Percentiles rank a stretch among this genome's conserved stretches.
Evolutionary conservation across 441 rosid genomes (phyloP).

Genomic region (Pelargonium cotyledonis): DNA sequence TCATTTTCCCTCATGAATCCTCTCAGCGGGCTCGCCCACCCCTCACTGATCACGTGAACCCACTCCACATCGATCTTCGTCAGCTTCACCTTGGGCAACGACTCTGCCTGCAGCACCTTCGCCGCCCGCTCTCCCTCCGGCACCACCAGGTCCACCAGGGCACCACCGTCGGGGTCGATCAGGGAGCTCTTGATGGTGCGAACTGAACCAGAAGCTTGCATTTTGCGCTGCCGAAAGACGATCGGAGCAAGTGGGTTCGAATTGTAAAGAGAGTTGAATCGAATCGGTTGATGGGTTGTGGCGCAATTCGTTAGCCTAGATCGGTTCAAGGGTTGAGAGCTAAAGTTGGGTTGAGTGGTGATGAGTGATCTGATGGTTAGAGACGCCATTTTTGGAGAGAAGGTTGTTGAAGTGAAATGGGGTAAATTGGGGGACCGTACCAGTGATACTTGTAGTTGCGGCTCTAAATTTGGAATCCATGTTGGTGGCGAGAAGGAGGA

Average conservation of each 20-base stretch:
- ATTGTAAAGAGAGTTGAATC: neutral
- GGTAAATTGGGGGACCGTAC: too few relatives aligned
- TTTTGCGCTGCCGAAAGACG: neutral
- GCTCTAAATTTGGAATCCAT: too few relatives aligned
- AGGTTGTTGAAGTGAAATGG: too few relatives aligned
- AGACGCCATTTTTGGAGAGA: neutral
- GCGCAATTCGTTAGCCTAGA: neutral
- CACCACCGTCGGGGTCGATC: constrained; percentile 92
- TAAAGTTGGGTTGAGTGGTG: neutral
- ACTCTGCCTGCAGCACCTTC: constrained; percentile 51
- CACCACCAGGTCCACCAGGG: constrained; percentile 57
- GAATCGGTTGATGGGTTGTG: neutral
- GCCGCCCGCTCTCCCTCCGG: constrained; percentile 43
- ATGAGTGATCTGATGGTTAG: neutral
- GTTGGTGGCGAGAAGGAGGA: too few relatives aligned
- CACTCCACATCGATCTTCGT: constrained; percentile 78
- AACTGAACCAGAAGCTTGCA: neutral
- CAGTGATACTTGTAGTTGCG: too few relatives aligned
- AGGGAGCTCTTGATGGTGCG: constrained; percentile 53
- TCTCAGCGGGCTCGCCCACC: constrained; percentile 90
- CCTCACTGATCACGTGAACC: constrained; percentile 92
- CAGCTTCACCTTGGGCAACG: constrained; percentile 57
- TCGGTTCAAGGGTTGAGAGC: neutral
- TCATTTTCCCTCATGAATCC: constrained; percentile 94
- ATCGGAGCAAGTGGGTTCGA: neutral